A percentile compares a stretch with the other conserved stretches of the same genome.
Conservation (phyloP, 2,329 filamentous ascomycete species). For the Geoglossum cookeanum region DNA sequence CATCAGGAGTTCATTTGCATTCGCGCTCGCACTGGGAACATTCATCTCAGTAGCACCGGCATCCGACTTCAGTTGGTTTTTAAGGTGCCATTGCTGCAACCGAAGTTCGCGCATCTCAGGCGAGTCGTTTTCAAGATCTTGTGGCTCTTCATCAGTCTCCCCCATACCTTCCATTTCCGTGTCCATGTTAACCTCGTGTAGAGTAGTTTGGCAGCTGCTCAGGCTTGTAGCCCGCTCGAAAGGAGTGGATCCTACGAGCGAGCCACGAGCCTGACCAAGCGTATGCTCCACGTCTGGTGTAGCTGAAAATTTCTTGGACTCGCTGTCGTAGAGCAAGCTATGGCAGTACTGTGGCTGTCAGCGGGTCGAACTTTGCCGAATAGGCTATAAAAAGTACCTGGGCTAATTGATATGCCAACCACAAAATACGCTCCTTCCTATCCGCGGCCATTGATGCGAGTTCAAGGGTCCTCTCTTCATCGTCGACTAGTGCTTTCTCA, state of each 20-base stretch:
- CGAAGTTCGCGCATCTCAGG: conserved; percentile 11
- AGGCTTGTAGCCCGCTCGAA: conserved; percentile 1
- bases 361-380: too few relatives aligned
- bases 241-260: too few relatives aligned
- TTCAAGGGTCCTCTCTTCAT: conserved; percentile 49
- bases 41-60: conserved; percentile 4
- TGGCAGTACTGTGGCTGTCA: background rate
- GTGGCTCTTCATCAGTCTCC: conserved; percentile 8
- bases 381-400: conserved; percentile 7
- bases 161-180: conserved; percentile 11
- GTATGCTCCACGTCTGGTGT: conserved; percentile 9
- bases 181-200: conserved; percentile 9
- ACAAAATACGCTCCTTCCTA: conserved; percentile 40
- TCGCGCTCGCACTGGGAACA: conserved; percentile 2
- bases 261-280: too few relatives aligned
- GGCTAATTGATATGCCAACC: conserved; percentile 31
- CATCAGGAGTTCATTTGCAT: conserved; percentile 8
- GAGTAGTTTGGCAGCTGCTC: background rate
- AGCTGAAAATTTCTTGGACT: conserved; percentile 22
- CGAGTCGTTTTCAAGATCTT: conserved; percentile 12
- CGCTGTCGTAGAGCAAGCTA: conserved; percentile 20
- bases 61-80: conserved; percentile 6
- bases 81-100: conserved; percentile 9
- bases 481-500: conserved; percentile 35
- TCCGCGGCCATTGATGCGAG: conserved; percentile 36